phyloP scores from a whole-genome alignment of 2,329 filamentous ascomycete species.

The Monosporascus sp. region DNA sequence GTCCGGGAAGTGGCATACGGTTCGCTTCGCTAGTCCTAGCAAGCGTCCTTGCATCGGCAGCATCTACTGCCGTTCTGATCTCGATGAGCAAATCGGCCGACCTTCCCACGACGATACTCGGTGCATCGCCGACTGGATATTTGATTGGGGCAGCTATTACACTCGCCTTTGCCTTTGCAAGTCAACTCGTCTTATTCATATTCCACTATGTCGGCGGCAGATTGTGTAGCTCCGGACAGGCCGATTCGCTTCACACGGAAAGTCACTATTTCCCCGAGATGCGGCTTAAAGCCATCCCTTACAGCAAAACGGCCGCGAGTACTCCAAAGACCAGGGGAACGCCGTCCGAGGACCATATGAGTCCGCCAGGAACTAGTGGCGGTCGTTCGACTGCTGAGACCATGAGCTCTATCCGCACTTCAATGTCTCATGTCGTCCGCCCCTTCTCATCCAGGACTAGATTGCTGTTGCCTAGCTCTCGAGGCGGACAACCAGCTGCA shows the following conservation, averaged over 20 bases:
- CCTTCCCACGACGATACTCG: constrained; percentile 26
- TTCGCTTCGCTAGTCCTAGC: constrained; percentile 27
- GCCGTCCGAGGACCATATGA: constrained; percentile 32
- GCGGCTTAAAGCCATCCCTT: constrained; percentile 49
- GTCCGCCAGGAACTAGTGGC: constrained; percentile 40
- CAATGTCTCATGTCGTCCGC: constrained; percentile 43
- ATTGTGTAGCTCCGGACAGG: constrained; percentile 21
- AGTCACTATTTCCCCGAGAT: constrained; percentile 24
- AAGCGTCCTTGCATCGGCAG: constrained; percentile 39
- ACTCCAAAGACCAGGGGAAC: constrained; percentile 27
- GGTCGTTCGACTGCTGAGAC: constrained; percentile 41
- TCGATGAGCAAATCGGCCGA: constrained; percentile 29
- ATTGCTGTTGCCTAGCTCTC: constrained; percentile 41
- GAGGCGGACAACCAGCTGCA: constrained; percentile 32
- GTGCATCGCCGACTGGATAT: constrained; percentile 28
- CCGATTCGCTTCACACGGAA: constrained; percentile 25
- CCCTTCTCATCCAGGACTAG: constrained; percentile 54
- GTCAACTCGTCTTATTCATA: constrained; percentile 45
- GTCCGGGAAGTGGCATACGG: constrained; percentile 27
- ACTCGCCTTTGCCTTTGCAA: constrained; percentile 39
- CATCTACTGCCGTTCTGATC: constrained; percentile 39
- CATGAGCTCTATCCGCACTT: constrained; percentile 43
- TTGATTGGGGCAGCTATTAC: constrained; percentile 40
- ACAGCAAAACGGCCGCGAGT: constrained; percentile 38
- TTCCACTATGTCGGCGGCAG: constrained; percentile 37